Evolutionary conservation across 768 basidiomycete species (phyloP).

Genomic region (Pleurotus eryngii): DNA sequence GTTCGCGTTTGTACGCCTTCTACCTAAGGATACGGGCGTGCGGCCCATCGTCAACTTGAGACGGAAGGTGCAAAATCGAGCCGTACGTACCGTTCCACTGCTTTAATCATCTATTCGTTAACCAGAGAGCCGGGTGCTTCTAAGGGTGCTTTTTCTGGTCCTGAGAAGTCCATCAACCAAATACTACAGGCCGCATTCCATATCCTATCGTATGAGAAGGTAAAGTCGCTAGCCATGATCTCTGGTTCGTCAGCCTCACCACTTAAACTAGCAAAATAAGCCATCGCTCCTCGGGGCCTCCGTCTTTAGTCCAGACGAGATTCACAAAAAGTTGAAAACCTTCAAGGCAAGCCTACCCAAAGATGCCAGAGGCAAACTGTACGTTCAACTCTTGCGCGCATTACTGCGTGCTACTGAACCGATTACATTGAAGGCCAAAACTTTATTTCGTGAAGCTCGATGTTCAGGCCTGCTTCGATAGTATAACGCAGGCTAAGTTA

Average conservation of each 20-base stretch:
- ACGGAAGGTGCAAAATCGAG: slow-evolving; percentile 37
- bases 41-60: slow-evolving; percentile 91
- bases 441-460: slow-evolving; percentile 97
- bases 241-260: no score
- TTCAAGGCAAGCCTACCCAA: slow-evolving; percentile 56
- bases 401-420: not conserved
- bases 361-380: slow-evolving; percentile 50
- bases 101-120: not conserved
- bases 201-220: slow-evolving; percentile 87
- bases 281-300: slow-evolving; percentile 73
- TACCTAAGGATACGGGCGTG: slow-evolving; percentile 95
- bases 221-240: slow-evolving; percentile 21
- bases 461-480: slow-evolving; percentile 95
- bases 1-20: slow-evolving; percentile 80
- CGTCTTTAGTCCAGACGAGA: slow-evolving; percentile 78
- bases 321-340: slow-evolving; percentile 68
- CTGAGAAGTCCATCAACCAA: slow-evolving; percentile 78
- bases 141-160: slow-evolving; percentile 27
- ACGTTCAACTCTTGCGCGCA: slow-evolving; percentile 11
- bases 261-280: slow-evolving; percentile 48
- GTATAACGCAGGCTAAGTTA: slow-evolving; percentile 85
- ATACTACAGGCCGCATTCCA: slow-evolving; percentile 81
- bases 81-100: slow-evolving; percentile 18
- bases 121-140: not conserved
- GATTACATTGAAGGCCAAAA: slow-evolving; percentile 54